Evolutionary conservation across 192 early-diverging fungal genomes (phyloP), one percentile per base, ranked within the genome.

Genomic region (Coemansia umbellata): DNA sequence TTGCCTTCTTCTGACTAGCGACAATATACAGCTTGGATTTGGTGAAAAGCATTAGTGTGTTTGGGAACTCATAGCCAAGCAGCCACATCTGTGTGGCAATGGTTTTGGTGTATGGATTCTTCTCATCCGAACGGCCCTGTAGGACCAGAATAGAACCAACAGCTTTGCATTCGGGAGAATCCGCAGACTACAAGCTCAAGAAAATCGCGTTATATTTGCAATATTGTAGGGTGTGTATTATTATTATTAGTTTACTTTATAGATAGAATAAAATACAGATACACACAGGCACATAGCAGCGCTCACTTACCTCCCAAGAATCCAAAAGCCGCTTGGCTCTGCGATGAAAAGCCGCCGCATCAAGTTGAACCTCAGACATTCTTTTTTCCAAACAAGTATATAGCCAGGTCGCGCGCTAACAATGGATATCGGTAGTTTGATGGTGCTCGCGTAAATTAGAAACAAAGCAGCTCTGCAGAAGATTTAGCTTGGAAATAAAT

Each of bases 61-160:
- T 89, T 2, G 86, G 81, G 52, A 95, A 90, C 63, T 97, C 94
- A 55, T 92, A 90, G 32, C 93, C 93, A 36, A 95, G 80, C 44
- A 95, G 79, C 94, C 94, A 99, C 39, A 83, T 85, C 84, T 87
- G 84, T 35, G 80, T 64, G 22, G 66, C 66, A 30, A 69, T 68
- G 35, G 73, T 69, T 57, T 75, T 75, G 40, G 53, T 64, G 43
- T 75, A 75, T 37, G 66, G 58, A 30, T 58, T 68, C 44, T 59
- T 65, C 21, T 64, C 66, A 45, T 67, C 58, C 8, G 61, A 49
- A 21, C 58, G 53, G 18, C 57, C 58, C 28, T 74, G 66, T 24
- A 68, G 43, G 55, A 71, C 18, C 39, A 67, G 49, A 24, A 69
- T 23, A 42, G 69, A 63, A 55, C 71, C 74, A 19, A 64, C 50